These are phyloP conservation scores for Capsicum pubescens DNA, from an alignment of 257 asterid genomes.

Conservation along the genomic window DNA sequence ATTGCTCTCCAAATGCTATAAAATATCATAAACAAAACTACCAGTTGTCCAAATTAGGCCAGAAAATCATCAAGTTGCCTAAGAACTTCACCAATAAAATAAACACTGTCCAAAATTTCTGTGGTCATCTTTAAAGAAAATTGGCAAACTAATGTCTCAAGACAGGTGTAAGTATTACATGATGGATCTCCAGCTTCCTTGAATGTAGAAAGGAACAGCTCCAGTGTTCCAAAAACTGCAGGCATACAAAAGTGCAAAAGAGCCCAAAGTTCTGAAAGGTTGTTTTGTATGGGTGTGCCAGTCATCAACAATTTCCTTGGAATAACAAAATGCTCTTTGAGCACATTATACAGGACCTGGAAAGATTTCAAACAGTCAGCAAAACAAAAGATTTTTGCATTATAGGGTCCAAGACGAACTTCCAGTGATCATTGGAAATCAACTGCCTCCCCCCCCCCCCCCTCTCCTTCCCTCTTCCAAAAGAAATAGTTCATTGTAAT, in stretches of 20 bases:
- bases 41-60: background rate
- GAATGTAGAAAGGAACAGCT: conserved; percentile 74
- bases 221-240: conserved; percentile 73
- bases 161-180: conserved; percentile 43
- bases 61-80: background rate
- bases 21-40: background rate
- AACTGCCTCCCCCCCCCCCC: background rate
- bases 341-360: conserved; percentile 78
- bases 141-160: background rate
- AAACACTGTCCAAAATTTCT: background rate
- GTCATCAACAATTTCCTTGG: conserved; percentile 94
- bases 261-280: conserved; percentile 92
- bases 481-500: background rate
- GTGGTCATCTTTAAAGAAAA: background rate
- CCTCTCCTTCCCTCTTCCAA: too few species aligned
- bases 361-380: conserved; percentile 23
- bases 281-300: conserved; percentile 97
- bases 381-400: background rate
- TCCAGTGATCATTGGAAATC: background rate
- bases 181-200: conserved; percentile 89
- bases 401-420: background rate
- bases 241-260: conserved; percentile 91
- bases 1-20: conserved; percentile 16
- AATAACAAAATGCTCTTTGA: conserved; percentile 69
- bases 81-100: conserved; percentile 10